Evolutionary conservation across 2,329 filamentous ascomycete species (phyloP).

Genomic region (Penicillium sp.): DNA sequence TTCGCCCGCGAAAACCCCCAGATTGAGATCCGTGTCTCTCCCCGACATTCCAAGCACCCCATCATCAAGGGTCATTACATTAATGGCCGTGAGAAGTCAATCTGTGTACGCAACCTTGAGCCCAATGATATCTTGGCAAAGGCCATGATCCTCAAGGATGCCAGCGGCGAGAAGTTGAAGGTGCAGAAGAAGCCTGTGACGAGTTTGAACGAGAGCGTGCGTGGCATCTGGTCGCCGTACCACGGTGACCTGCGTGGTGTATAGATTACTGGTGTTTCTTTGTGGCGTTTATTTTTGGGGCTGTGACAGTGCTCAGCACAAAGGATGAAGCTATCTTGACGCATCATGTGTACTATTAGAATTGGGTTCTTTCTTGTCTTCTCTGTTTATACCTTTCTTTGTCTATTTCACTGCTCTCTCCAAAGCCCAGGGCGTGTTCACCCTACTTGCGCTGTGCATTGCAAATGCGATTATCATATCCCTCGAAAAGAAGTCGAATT

Average conservation of each 20-base stretch:
- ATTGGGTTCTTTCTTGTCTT: slow-evolving; percentile 16
- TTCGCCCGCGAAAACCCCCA: slow-evolving; percentile 83
- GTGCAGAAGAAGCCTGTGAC: slow-evolving; percentile 60
- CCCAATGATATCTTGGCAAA: slow-evolving; percentile 80
- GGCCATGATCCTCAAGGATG: slow-evolving; percentile 53
- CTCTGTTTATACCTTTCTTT: slow-evolving; percentile 14
- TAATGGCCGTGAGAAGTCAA: slow-evolving; percentile 80
- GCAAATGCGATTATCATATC: slow-evolving; percentile 22
- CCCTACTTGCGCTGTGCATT: slow-evolving; percentile 24
- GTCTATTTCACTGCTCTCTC: slow-evolving; percentile 14
- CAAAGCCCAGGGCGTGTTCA: slow-evolving; percentile 4
- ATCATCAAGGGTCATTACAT: slow-evolving; percentile 89
- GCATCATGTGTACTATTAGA: slow-evolving; percentile 34
- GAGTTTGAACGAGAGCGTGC: slow-evolving; percentile 64
- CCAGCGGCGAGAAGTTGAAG: slow-evolving; percentile 53
- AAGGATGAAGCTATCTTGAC: slow-evolving; percentile 14
- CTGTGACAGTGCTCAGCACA: slow-evolving; percentile 7
- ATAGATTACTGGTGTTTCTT: slow-evolving; percentile 32
- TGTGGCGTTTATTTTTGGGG: slow-evolving; percentile 12
- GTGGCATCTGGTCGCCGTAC: slow-evolving; percentile 66
- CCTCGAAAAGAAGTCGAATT: slow-evolving; percentile 3
- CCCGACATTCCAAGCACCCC: slow-evolving; percentile 85
- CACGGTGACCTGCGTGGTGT: slow-evolving; percentile 58
- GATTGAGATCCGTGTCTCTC: slow-evolving; percentile 89
- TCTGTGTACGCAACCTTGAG: slow-evolving; percentile 87